Base-by-base conservation (phyloP, 164 flowering plant genomes). In the Vitis rotundifolia region DNA sequence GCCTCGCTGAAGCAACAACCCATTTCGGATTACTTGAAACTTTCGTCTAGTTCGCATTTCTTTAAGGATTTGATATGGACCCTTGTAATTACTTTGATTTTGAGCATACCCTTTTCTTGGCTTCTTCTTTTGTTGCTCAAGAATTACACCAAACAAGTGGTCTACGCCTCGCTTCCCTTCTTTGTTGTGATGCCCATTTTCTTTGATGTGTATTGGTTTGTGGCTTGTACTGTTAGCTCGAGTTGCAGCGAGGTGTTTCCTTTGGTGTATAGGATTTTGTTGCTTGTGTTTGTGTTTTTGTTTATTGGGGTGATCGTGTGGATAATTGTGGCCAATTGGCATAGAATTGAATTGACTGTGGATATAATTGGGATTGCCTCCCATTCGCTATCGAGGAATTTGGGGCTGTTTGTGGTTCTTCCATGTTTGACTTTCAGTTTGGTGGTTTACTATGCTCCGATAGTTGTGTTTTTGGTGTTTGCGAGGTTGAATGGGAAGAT, bases 141-240 rank as follows among this genome's bases (percentile, higher is more conserved):
- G 76, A 91, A 84, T 75, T 95, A 88, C 75, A 74, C 99, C 63
- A 93, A 91, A 64, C 93, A 91, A 78, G 73, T 95, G 18, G 97
- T 95, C 18, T 93, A 93, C 66, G 84, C 58, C n/a, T 77, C 84
- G 2, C 72, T 90, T 63, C 97, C 97, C 1, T 84, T 90, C 71
- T 86, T 90, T 56, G 67, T 92, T 37, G 53, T 86, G 12, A 76
- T 95, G 9, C 98, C 97, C 4, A 55, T 86, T 26, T 88, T 86
- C 70, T 62, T 91, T 28, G 83, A 93, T 68, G 86, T 93, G 8
- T 95, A 88, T 61, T 95, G 99, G 98, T 93, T 95, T 68, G 98
- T 90, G 28, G 96, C 93, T 3, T 93, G 98, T 66, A 88, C 97
- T 28, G 72, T 91, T 13, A 83, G 80, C 59, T 72, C 90, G n/a